These are phyloP conservation scores for Euphorbia peplus DNA, from an alignment of 345 rosid genomes.

Conservation along the genomic window DNA sequence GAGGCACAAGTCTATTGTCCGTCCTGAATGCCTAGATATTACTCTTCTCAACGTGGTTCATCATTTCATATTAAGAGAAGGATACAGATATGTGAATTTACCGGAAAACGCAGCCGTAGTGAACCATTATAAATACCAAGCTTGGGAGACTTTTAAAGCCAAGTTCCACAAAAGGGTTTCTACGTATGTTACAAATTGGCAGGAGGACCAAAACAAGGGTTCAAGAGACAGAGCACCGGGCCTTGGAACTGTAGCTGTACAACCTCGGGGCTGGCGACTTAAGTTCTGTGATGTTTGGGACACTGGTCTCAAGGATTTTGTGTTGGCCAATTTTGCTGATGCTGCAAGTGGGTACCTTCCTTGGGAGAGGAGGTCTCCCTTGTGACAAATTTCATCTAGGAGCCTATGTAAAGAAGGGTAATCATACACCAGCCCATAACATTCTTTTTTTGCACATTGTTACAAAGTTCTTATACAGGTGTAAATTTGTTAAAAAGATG, in stretches of 20 bases:
- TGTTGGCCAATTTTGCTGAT: conserved; percentile 70
- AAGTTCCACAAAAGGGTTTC: conserved; percentile 93
- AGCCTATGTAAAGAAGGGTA: conserved; percentile 20
- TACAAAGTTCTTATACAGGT: conserved; percentile 34
- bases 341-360: conserved; percentile 62
- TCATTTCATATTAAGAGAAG: conserved; percentile 64
- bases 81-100: conserved; percentile 56
- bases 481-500: conserved; percentile 30
- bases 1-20: conserved; percentile 82
- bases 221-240: conserved; percentile 96
- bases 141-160: conserved; percentile 84
- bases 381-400: conserved; percentile 16
- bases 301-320: conserved; percentile 79
- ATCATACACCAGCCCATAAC: conserved; percentile 11
- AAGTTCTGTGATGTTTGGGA: conserved; percentile 96
- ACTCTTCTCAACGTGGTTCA: conserved; percentile 88
- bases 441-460: conserved; percentile 15
- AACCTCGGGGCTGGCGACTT: conserved; percentile 74
- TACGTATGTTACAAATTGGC: conserved; percentile 94
- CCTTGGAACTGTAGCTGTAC: conserved; percentile 80
- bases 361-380: conserved; percentile 67
- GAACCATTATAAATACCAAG: conserved; percentile 97
- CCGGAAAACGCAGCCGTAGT: conserved; percentile 60
- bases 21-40: conserved; percentile 51
- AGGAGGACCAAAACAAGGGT: conserved; percentile 80